These are phyloP conservation scores for Antrodiella citrinella DNA, from an alignment of 768 basidiomycete species.

Conservation along the genomic window DNA sequence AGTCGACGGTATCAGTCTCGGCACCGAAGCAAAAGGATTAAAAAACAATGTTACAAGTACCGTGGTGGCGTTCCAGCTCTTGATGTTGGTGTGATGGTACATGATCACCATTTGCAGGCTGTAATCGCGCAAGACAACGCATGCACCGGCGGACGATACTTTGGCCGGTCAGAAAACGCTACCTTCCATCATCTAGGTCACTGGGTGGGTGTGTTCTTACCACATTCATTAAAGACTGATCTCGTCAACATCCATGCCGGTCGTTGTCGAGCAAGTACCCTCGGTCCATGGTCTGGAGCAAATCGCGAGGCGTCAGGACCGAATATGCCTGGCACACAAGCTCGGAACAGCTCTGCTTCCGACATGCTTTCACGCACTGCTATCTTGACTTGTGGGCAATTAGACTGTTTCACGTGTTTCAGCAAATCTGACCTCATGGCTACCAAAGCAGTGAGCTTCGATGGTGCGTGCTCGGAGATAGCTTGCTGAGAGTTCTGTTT, in stretches of 20 bases:
- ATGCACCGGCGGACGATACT: constrained; percentile 97
- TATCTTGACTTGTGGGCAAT: too few relatives aligned
- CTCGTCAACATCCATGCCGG: constrained; percentile 92
- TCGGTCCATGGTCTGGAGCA: too few relatives aligned
- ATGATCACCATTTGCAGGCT: constrained; percentile 50
- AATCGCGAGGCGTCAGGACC: too few relatives aligned
- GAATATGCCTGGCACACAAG: too few relatives aligned
- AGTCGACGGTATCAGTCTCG: constrained; percentile 95
- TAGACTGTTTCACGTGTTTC: too few relatives aligned
- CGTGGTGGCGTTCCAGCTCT: constrained; percentile 63
- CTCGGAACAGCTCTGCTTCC: too few relatives aligned
- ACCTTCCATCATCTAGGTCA: constrained; percentile 94
- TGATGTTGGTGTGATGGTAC: constrained; percentile 1
- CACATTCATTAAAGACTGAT: constrained; percentile 92
- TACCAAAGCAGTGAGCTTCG: too few relatives aligned
- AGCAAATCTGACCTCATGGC: too few relatives aligned
- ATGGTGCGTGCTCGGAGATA: too few relatives aligned
- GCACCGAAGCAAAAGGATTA: constrained; percentile 90
- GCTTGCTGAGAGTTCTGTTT: too few relatives aligned
- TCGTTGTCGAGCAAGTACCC: constrained; percentile 67
- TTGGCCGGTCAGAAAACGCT: constrained; percentile 98
- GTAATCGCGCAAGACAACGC: constrained; percentile 99
- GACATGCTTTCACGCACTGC: too few relatives aligned
- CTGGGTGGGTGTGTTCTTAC: constrained; percentile 94
- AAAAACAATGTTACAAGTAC: constrained; percentile 94